Base-by-base conservation (phyloP, 805 yeast species). In the Kodamaea nitidulidarum region DNA sequence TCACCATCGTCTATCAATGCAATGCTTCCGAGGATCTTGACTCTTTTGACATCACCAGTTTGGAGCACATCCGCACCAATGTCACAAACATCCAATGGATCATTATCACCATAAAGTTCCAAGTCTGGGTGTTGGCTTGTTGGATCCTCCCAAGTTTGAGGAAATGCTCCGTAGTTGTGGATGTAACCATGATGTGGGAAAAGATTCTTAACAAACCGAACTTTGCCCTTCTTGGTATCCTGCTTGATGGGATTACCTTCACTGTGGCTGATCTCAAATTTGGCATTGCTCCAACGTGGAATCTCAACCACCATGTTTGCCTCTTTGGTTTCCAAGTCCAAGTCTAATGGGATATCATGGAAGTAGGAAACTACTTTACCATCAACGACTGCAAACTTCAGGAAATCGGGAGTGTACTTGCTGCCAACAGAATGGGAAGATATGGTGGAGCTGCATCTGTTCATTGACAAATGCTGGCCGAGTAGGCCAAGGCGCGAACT, bases 61-160 rank as follows among this genome's bases (percentile, higher is more conserved):
- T 71, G 63, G 28, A 78, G 75, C 35, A 83, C 77, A 39, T 71
- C 59, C 51, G 80, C 76, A 54, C 96, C 95, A 43, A 91, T 87
- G 55, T 91, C 98, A 56, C 96, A 81, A 33, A 90, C 90, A 56
- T 91, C 98, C 45, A 91, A 67, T 3, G 98, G 98, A 63, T 91
- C 98, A 56, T 88, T 86, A 65, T 91, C 98, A 45, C 98, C 98
- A 44, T 64, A 58, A 15, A 63, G 53, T 10, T 54, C 60, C 18
- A 78, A 56, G 68, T 80, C 62, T 66, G 53, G 61, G 39, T 60
- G 52, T 33, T 54, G 79, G 54, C 67, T 68, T 42, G 81, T 76
- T n/a, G 95, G 95, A 57, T 93, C 95, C 64, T 91, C 98, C 98
- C 98, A 91, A 3, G 98, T 91, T 67, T 86, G 95, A 12, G 95